Percentiles rank a stretch among this genome's conserved stretches.
Conservation (phyloP, 192 early-diverging fungal genomes). For the Entophlyctis luteolus region DNA sequence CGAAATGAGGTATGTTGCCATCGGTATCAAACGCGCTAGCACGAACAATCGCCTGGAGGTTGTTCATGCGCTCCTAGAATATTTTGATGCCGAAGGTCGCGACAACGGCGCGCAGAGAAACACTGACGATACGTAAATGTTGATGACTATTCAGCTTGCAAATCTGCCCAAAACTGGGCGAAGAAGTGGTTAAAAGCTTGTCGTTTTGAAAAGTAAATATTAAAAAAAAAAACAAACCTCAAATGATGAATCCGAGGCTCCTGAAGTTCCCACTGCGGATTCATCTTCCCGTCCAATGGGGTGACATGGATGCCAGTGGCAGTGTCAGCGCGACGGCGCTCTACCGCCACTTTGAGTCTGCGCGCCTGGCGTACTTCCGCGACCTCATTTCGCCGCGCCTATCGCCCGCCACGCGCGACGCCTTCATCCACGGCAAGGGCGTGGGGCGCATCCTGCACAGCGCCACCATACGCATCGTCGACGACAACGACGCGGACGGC, state of each 20-base stretch:
- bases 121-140: too few species aligned
- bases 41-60: too few species aligned
- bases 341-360: constrained; percentile 14
- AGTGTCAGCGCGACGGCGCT: background rate
- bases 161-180: too few species aligned
- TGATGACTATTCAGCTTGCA: too few species aligned
- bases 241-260: background rate
- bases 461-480: background rate
- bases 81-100: too few species aligned
- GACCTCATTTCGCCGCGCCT: constrained; percentile 8
- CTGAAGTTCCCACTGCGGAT: background rate
- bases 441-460: constrained; percentile 19
- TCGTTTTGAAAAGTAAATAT: background rate
- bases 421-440: constrained; percentile 24
- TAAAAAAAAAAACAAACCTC: background rate
- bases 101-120: too few species aligned
- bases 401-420: background rate
- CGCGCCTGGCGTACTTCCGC: constrained; percentile 21
- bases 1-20: too few species aligned
- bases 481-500: background rate
- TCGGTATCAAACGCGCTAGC: too few species aligned
- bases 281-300: constrained; percentile 12
- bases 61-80: too few species aligned
- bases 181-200: too few species aligned
- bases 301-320: constrained; percentile 13